phyloP scores from a whole-genome alignment of 164 flowering plant genomes.

The Chimonanthus salicifolius region DNA sequence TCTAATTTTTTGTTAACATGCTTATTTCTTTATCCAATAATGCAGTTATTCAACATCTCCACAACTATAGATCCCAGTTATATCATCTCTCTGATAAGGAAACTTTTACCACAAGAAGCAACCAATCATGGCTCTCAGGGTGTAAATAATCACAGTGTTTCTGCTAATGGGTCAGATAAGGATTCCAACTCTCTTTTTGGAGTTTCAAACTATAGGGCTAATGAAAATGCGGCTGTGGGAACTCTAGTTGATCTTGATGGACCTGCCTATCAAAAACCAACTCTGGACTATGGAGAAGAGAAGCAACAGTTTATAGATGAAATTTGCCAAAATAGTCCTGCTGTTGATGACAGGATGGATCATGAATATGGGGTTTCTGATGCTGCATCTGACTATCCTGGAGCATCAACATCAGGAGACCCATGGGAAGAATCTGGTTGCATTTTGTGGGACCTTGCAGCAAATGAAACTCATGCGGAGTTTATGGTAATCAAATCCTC shows the following conservation, averaged over 20 bases:
- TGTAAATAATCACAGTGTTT: constrained; percentile 8
- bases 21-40: constrained; percentile 1
- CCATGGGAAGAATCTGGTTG: constrained; percentile 94
- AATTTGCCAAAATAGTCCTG: not conserved
- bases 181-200: not conserved
- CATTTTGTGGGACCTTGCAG: constrained; percentile 93
- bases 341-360: not conserved
- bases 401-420: constrained; percentile 29
- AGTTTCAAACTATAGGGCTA: constrained; percentile 1
- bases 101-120: constrained; percentile 48
- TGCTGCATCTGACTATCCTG: constrained; percentile 9
- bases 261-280: not conserved
- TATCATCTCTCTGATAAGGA: constrained; percentile 73
- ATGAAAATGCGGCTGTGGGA: constrained; percentile 26
- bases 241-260: constrained; percentile 21
- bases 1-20: not conserved
- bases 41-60: constrained; percentile 73
- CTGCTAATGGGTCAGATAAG: constrained; percentile 11
- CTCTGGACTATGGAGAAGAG: not conserved
- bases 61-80: constrained; percentile 93
- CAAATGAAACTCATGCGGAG: constrained; percentile 68
- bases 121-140: constrained; percentile 11
- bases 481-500: constrained; percentile 59
- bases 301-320: not conserved
- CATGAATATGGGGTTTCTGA: constrained; percentile 6